Evolutionary conservation across 176 grass and related monocot species (phyloP).

Genomic region (Carex kokanica): DNA sequence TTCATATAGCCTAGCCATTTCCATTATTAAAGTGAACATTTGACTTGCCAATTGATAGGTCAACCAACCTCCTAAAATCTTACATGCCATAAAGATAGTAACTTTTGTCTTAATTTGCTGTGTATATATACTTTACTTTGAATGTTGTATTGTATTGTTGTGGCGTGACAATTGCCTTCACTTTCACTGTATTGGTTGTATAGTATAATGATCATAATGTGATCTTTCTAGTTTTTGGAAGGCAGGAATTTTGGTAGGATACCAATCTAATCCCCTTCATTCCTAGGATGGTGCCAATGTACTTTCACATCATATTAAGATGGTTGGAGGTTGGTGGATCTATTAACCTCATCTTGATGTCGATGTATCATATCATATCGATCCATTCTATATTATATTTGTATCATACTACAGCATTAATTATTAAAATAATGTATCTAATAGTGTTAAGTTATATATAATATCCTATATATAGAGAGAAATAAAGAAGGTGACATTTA

Average conservation of each 20-base stretch:
- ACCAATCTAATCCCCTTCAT: slow-evolving; percentile 26
- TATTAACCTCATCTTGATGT: slow-evolving; percentile 29
- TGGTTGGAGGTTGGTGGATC: slow-evolving; percentile 32
- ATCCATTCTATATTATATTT: neutral
- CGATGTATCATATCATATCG: neutral
- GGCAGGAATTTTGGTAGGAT: slow-evolving; percentile 26
- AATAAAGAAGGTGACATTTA: slow-evolving; percentile 18
- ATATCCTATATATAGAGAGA: slow-evolving; percentile 12
- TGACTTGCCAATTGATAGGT: neutral
- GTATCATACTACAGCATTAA: neutral
- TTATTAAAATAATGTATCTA: neutral
- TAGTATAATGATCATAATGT: neutral
- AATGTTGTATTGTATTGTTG: neutral
- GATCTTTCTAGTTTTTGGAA: neutral
- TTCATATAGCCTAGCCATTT: neutral
- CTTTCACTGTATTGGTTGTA: neutral
- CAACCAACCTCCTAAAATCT: neutral
- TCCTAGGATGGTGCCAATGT: slow-evolving; percentile 29
- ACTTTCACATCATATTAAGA: slow-evolving; percentile 31
- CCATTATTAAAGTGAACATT: neutral
- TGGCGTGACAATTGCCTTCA: neutral
- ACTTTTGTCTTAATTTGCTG: neutral
- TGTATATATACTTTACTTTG: neutral
- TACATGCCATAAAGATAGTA: neutral
- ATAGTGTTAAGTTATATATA: slow-evolving; percentile 15